phyloP scores from a whole-genome alignment of 495 filamentous ascomycete genomes.

The Xylona heveae region DNA sequence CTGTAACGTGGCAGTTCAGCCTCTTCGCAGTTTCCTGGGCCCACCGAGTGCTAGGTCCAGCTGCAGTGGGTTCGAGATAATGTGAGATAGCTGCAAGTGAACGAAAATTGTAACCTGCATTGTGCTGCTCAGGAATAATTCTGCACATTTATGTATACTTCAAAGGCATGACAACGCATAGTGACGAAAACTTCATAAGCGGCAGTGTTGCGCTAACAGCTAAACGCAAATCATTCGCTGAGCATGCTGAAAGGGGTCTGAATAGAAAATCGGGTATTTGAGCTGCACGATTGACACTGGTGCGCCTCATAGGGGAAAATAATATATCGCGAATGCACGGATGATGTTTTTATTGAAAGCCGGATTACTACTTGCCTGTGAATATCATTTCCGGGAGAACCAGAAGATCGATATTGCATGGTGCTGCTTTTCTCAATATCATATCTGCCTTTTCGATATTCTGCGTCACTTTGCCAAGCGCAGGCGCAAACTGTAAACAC shows the following conservation, averaged over 20 bases:
- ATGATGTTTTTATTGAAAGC: no score
- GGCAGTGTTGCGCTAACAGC: no score
- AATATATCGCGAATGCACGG: no score
- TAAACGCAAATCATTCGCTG: no score
- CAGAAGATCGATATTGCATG: conserved; percentile 4
- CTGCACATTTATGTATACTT: no score
- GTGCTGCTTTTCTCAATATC: neutral
- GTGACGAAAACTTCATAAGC: no score
- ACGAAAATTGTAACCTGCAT: conserved; percentile 72
- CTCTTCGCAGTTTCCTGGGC: conserved; percentile 50
- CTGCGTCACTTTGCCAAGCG: conserved; percentile 4
- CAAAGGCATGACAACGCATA: no score
- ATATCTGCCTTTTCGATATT: conserved; percentile 5
- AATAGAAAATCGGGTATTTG: no score
- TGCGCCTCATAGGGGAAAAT: no score
- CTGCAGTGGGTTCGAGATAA: conserved; percentile 55
- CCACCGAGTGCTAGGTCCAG: conserved; percentile 62
- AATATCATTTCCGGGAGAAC: conserved; percentile 5
- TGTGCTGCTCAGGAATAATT: no score
- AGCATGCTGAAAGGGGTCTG: no score
- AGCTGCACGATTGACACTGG: no score
- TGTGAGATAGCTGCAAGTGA: conserved; percentile 56
- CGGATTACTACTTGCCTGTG: conserved; percentile 4
- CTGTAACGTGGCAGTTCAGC: conserved; percentile 58
- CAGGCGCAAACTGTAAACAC: conserved; percentile 5